Evolutionary conservation across 441 rosid species (phyloP).

Genomic region (Hura crepitans): DNA sequence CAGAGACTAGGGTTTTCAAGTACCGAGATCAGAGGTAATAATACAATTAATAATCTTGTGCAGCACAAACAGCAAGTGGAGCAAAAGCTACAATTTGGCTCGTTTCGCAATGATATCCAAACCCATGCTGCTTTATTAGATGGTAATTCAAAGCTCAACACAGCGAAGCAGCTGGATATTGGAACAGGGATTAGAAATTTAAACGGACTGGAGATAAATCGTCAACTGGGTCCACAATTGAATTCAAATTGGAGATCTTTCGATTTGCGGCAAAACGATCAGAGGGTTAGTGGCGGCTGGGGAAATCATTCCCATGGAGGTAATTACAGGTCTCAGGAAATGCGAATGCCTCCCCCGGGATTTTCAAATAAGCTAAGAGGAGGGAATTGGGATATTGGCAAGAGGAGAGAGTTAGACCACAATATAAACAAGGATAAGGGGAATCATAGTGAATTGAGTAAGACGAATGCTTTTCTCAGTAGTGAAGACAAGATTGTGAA

Average conservation of each 20-base stretch:
- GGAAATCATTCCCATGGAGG: conserved; percentile 42
- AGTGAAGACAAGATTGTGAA: conserved; percentile 35
- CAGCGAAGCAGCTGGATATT: conserved; percentile 30
- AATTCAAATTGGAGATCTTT: conserved; percentile 29
- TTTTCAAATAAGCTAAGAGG: conserved; percentile 44
- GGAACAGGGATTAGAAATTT: conserved; percentile 23
- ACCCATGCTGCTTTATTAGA: conserved; percentile 30
- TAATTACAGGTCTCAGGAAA: conserved; percentile 29
- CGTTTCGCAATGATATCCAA: conserved; percentile 46
- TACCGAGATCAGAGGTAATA: conserved; percentile 24
- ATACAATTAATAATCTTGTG: conserved; percentile 32
- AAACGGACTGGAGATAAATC: conserved; percentile 35
- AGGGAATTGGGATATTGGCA: conserved; percentile 32
- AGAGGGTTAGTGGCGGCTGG: conserved; percentile 29
- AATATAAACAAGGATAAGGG: conserved; percentile 33
- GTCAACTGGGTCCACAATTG: conserved; percentile 27
- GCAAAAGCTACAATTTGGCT: conserved; percentile 54
- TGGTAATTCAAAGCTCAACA: conserved; percentile 30
- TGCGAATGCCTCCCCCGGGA: conserved; percentile 50
- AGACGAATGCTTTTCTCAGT: conserved; percentile 21
- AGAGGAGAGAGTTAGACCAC: conserved; percentile 32
- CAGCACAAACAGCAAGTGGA: conserved; percentile 40
- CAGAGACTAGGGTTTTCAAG: conserved; percentile 46
- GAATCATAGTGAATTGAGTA: conserved; percentile 25
- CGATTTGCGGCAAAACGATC: conserved; percentile 36